These are phyloP conservation scores for Chalaropsis ovoidea DNA, from an alignment of 2,329 filamentous ascomycete genomes.

Conservation along the genomic window DNA sequence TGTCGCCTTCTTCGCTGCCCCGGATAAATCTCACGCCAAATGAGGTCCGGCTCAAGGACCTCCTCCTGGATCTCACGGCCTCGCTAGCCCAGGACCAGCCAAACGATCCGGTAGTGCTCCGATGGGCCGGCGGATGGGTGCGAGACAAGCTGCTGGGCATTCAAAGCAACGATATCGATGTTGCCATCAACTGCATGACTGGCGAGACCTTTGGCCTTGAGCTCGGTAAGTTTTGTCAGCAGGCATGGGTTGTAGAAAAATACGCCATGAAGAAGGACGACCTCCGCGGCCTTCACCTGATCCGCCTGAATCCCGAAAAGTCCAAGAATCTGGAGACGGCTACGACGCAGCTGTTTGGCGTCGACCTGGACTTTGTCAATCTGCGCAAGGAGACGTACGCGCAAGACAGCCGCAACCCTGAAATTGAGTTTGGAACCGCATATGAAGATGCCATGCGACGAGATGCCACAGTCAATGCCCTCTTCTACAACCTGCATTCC, in stretches of 20 bases:
- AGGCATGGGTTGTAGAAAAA: slow-evolving; percentile 48
- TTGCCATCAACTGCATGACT: slow-evolving; percentile 77
- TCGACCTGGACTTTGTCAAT: slow-evolving; percentile 92
- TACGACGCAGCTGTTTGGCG: slow-evolving; percentile 70
- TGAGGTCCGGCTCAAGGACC: slow-evolving; percentile 61
- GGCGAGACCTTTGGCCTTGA: slow-evolving; percentile 63
- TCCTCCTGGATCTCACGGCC: slow-evolving; percentile 72
- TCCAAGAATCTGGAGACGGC: slow-evolving; percentile 93
- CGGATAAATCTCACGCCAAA: slow-evolving; percentile 50
- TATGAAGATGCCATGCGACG: slow-evolving; percentile 80
- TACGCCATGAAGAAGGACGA: slow-evolving; percentile 50
- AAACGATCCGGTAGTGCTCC: slow-evolving; percentile 49
- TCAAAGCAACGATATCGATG: slow-evolving; percentile 70
- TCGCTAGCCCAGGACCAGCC: slow-evolving; percentile 34
- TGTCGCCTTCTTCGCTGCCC: slow-evolving; percentile 27
- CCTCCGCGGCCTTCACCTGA: slow-evolving; percentile 72
- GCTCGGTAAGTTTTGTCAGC: slow-evolving; percentile 57
- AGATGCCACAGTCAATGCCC: slow-evolving; percentile 87
- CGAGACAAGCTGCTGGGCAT: slow-evolving; percentile 69
- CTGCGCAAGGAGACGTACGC: slow-evolving; percentile 83
- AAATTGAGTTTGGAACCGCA: slow-evolving; percentile 88
- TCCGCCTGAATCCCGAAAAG: slow-evolving; percentile 86
- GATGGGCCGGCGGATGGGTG: slow-evolving; percentile 81
- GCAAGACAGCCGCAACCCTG: slow-evolving; percentile 78
- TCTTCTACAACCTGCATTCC: slow-evolving; percentile 89